Evolutionary conservation across 2,329 filamentous ascomycete genomes (phyloP).

Genomic region (Ophiostoma perfectum): DNA sequence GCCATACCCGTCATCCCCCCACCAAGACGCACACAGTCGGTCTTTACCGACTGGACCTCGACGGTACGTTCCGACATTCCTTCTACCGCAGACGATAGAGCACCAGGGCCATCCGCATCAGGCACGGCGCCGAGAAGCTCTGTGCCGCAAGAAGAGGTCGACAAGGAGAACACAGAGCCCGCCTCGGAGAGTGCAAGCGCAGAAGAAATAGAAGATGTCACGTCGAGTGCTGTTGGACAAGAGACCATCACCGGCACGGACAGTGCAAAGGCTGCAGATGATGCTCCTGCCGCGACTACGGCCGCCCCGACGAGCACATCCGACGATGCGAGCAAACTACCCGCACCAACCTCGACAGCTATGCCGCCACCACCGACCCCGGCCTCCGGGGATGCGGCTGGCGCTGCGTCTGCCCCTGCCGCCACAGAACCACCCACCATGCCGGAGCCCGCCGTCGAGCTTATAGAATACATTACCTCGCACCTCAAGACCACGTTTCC

Average conservation of each 20-base stretch:
- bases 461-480: conserved; percentile 55
- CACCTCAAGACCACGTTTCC: conserved; percentile 64
- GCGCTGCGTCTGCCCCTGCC: background rate
- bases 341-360: background rate
- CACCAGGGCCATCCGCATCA: background rate
- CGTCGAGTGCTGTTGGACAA: conserved; percentile 13
- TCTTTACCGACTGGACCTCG: conserved; percentile 36
- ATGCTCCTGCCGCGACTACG: background rate
- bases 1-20: conserved; percentile 58
- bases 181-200: conserved; percentile 28
- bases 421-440: conserved; percentile 42
- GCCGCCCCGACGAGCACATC: background rate
- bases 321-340: background rate
- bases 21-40: conserved; percentile 39
- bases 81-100: conserved; percentile 30
- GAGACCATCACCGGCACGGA: background rate
- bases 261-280: background rate
- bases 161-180: conserved; percentile 64
- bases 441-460: conserved; percentile 57
- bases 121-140: background rate
- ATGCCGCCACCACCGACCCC: conserved; percentile 2
- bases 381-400: background rate
- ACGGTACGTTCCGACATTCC: conserved; percentile 20
- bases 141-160: conserved; percentile 50
- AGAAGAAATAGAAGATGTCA: background rate